Percentiles rank a stretch among this genome's conserved stretches.
These are phyloP conservation scores for Camelina hispida DNA, from an alignment of 345 rosid species.

Conservation along the genomic window DNA sequence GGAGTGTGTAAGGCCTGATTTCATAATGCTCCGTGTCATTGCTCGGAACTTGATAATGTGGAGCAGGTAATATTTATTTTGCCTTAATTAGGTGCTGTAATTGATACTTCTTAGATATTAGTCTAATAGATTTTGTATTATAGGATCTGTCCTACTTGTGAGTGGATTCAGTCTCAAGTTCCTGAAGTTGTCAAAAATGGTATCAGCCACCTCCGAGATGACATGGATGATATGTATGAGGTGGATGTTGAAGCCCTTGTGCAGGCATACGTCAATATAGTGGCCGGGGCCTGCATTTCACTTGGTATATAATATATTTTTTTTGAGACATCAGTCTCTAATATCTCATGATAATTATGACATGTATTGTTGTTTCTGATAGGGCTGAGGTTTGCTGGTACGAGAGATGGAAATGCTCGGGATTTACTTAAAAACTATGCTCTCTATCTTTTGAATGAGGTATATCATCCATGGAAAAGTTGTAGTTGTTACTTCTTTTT, in stretches of 20 bases:
- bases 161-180: constrained; percentile 90
- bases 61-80: constrained; percentile 66
- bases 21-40: constrained; percentile 97
- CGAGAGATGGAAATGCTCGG: constrained; percentile 84
- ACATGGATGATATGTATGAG: constrained; percentile 66
- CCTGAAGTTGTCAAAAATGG: constrained; percentile 79
- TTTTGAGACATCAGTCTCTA: constrained; percentile 26
- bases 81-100: constrained; percentile 19
- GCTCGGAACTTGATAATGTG: constrained; percentile 96
- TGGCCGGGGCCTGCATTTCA: constrained; percentile 94
- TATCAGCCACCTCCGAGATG: constrained; percentile 64
- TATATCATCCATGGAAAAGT: constrained; percentile 43
- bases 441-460: constrained; percentile 88
- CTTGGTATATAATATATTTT: constrained; percentile 58
- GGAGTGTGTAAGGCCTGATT: constrained; percentile 94
- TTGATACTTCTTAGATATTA: constrained; percentile 32
- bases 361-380: constrained; percentile 44
- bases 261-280: constrained; percentile 88
- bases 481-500: constrained; percentile 19
- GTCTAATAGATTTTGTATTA: constrained; percentile 36
- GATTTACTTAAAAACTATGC: constrained; percentile 86
- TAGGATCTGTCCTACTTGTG: constrained; percentile 82
- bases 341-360: constrained; percentile 25
- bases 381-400: constrained; percentile 95
- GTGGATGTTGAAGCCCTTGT: constrained; percentile 81